These are phyloP conservation scores for Naganishia antarctica DNA, from an alignment of 768 basidiomycete species.

Conservation along the genomic window DNA sequence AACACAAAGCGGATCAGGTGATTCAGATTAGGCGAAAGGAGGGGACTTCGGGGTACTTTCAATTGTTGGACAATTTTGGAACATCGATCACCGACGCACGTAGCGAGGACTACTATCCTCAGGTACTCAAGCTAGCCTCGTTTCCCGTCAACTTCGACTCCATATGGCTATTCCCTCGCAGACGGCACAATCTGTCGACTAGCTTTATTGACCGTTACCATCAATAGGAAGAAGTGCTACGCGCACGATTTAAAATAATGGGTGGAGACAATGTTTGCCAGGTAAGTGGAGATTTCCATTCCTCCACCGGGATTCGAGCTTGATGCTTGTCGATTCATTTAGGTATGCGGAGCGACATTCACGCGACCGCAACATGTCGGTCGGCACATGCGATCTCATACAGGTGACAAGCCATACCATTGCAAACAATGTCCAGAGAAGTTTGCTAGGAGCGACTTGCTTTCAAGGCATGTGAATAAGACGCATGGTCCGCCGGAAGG, in stretches of 20 bases:
- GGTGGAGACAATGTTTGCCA: slow-evolving; percentile 6
- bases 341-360: slow-evolving; percentile 46
- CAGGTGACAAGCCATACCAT: slow-evolving; percentile 44
- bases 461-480: slow-evolving; percentile 48
- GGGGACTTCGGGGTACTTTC: no score
- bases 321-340: neutral
- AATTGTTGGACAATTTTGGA: no score
- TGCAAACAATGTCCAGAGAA: slow-evolving; percentile 44
- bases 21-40: no score
- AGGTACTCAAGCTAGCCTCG: no score
- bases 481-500: slow-evolving; percentile 41
- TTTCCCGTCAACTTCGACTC: no score
- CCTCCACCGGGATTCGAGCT: neutral
- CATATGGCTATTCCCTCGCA: no score
- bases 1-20: no score
- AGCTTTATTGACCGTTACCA: no score
- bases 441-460: slow-evolving; percentile 40
- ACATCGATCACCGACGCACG: no score
- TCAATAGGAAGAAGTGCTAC: neutral
- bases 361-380: slow-evolving; percentile 49
- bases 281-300: neutral
- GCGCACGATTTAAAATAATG: neutral
- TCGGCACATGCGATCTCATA: slow-evolving; percentile 45
- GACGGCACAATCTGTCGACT: no score
- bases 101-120: no score